These are phyloP conservation scores for Alternaria gansuensis DNA, from an alignment of 2,329 filamentous ascomycete species.

Conservation along the genomic window DNA sequence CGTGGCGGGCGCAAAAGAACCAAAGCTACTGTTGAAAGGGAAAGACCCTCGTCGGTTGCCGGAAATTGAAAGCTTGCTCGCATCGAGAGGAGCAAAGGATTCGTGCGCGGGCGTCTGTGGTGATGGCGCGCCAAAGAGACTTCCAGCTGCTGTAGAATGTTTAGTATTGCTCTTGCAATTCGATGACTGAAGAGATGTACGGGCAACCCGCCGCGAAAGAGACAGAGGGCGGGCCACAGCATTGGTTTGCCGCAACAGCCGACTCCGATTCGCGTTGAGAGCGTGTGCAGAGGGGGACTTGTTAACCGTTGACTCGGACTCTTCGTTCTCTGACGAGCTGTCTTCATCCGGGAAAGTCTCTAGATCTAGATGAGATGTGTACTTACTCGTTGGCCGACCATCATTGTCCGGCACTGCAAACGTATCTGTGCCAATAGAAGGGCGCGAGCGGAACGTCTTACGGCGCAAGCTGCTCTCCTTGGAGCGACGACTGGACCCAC, in stretches of 20 bases:
- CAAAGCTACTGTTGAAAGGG: slow-evolving; percentile 52
- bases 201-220: slow-evolving; percentile 51
- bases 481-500: slow-evolving; percentile 57
- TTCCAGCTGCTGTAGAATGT: slow-evolving; percentile 61
- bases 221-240: slow-evolving; percentile 51
- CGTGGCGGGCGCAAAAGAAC: slow-evolving; percentile 76
- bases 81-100: slow-evolving; percentile 76
- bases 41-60: slow-evolving; percentile 56
- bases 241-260: slow-evolving; percentile 52
- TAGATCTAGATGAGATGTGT: slow-evolving; percentile 19
- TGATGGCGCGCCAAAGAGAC: slow-evolving; percentile 67
- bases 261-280: slow-evolving; percentile 51
- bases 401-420: slow-evolving; percentile 54
- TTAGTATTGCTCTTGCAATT: slow-evolving; percentile 33
- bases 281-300: slow-evolving; percentile 39
- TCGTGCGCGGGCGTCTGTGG: slow-evolving; percentile 80
- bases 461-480: slow-evolving; percentile 62
- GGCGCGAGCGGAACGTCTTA: slow-evolving; percentile 58
- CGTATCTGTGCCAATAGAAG: slow-evolving; percentile 58
- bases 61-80: slow-evolving; percentile 84
- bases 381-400: slow-evolving; percentile 52
- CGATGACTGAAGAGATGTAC: slow-evolving; percentile 18
- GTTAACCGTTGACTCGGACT: slow-evolving; percentile 45
- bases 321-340: slow-evolving; percentile 42
- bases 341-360: slow-evolving; percentile 44